These are phyloP conservation scores for Trypethelium eluteriae DNA, from an alignment of 495 filamentous ascomycete genomes.

Conservation along the genomic window DNA sequence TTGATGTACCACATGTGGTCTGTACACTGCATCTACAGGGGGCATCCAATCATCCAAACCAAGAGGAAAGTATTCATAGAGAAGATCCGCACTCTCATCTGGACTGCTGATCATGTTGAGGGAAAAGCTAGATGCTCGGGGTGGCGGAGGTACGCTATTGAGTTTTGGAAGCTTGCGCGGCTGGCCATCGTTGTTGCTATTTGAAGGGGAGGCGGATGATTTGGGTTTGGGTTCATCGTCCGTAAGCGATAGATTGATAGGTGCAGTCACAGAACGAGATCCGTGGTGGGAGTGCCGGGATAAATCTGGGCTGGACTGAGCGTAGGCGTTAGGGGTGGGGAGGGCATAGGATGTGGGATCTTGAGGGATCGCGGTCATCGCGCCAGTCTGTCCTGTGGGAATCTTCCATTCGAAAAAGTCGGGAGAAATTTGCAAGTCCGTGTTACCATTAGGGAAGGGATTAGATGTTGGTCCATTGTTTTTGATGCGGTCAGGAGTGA, in stretches of 20 bases:
- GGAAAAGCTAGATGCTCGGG: slow-evolving; percentile 38
- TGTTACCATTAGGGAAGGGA: slow-evolving; percentile 17
- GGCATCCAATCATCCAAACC: slow-evolving; percentile 88
- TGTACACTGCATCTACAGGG: slow-evolving; percentile 83
- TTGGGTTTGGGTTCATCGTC: slow-evolving; percentile 54
- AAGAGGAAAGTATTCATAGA: slow-evolving; percentile 89
- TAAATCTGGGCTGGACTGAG: slow-evolving; percentile 49
- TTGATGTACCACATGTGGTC: slow-evolving; percentile 90
- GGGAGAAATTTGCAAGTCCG: slow-evolving; percentile 36
- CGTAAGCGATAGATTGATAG: slow-evolving; percentile 66
- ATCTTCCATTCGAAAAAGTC: slow-evolving; percentile 36
- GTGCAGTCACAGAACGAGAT: slow-evolving; percentile 33
- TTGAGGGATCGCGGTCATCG: slow-evolving; percentile 30
- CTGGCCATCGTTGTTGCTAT: slow-evolving; percentile 13
- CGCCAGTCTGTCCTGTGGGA: slow-evolving; percentile 19
- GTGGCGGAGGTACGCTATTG: slow-evolving; percentile 21
- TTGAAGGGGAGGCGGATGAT: slow-evolving; percentile 13
- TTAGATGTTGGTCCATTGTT: slow-evolving; percentile 26
- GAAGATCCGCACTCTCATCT: slow-evolving; percentile 65
- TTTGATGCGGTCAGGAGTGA: slow-evolving; percentile 40
- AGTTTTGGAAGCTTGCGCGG: slow-evolving; percentile 15
- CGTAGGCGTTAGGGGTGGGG: slow-evolving; percentile 33
- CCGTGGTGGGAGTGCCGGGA: slow-evolving; percentile 32
- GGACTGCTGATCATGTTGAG: slow-evolving; percentile 41
- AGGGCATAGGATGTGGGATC: slow-evolving; percentile 24